Evolutionary conservation across 176 grass and related monocot genomes (phyloP).

Genomic region (Oryza glaberrima): DNA sequence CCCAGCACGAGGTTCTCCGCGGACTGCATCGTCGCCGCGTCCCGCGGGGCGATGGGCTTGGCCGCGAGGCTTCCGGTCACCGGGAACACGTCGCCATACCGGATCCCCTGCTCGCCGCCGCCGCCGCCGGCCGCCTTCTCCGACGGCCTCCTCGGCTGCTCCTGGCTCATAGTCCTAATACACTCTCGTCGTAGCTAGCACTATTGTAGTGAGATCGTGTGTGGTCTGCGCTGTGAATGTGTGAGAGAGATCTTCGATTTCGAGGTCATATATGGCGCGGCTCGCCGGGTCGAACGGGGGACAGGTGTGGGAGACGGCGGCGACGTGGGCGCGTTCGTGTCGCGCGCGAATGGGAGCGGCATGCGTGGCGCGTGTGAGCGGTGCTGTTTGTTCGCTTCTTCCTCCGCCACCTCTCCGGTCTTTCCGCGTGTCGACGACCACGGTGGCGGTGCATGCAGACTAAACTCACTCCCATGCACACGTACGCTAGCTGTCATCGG

Average conservation of each 20-base stretch:
- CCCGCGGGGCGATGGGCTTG: constrained; percentile 58
- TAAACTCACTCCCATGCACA: background rate
- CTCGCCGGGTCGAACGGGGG: background rate
- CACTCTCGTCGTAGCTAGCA: too few relatives aligned
- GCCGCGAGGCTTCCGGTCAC: constrained; percentile 51
- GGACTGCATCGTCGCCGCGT: constrained; percentile 77
- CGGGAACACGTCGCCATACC: constrained; percentile 68
- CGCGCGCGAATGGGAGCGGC: background rate
- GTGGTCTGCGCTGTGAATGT: background rate
- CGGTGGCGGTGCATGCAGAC: background rate
- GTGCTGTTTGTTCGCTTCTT: background rate
- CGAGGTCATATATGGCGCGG: background rate
- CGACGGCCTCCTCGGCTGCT: constrained; percentile 51
- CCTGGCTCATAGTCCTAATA: constrained; percentile 59
- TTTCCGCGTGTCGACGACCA: background rate
- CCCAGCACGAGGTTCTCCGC: constrained; percentile 59
- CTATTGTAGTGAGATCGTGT: too few relatives aligned
- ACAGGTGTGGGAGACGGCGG: background rate
- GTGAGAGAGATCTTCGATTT: background rate
- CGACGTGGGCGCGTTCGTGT: constrained; percentile 44
- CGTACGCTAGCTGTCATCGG: background rate
- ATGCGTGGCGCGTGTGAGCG: background rate
- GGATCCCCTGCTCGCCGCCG: constrained; percentile 6
- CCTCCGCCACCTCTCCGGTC: background rate
- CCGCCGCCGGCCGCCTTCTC: background rate